Base-by-base conservation (phyloP, 1,284 basidiomycete genomes). In the Irpex sp. region DNA sequence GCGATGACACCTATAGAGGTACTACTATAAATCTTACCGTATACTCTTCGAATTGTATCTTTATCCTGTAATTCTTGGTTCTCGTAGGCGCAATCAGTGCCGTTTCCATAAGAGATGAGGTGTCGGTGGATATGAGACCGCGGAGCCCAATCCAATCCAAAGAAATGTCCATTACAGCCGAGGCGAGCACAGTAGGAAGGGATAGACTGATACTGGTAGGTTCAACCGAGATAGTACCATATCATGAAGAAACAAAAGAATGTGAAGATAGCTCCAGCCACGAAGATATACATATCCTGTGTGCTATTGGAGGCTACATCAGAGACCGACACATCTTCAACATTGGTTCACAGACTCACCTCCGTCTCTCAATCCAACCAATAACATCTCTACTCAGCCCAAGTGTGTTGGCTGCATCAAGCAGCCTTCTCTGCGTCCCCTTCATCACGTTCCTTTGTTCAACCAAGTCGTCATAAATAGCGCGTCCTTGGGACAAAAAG, bases 361-460 rank as follows among this genome's bases (percentile, higher is more conserved):
- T 96, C 73, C 95, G 80, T 67, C 88, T 83, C 72, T 98, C 96
- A 66, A 98, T 94, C 92, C 94, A 98, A 2, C 91, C 87, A 73
- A 98, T 97, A 23, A 96, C 94, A 72, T 96, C 85, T 65, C 94
- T 82, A 72, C 93, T 94, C 68, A 98, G 76, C 0, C 96, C 96
- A 56, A 98, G 75, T 16, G 94, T 96, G 75, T 97, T 97, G 49
- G 95, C 95, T 48, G 93, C 90, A 71, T 93, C 88, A 61, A 96
- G 74, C 56, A 98, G 74, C 61, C 91, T 82, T 66, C 85, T 82
- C 70, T 93, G 90, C 0, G 95, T 96, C 6, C 94, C 94, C 75
- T 97, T 97, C 63, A 98, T 77, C 72, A 97, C 87, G 67, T 91
- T 91, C 61, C 93, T 81, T 76, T 98, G 95, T 73, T 95, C 94